These are phyloP conservation scores for Beauveria sp. DNA, from an alignment of 2,329 filamentous ascomycete genomes.

Conservation along the genomic window DNA sequence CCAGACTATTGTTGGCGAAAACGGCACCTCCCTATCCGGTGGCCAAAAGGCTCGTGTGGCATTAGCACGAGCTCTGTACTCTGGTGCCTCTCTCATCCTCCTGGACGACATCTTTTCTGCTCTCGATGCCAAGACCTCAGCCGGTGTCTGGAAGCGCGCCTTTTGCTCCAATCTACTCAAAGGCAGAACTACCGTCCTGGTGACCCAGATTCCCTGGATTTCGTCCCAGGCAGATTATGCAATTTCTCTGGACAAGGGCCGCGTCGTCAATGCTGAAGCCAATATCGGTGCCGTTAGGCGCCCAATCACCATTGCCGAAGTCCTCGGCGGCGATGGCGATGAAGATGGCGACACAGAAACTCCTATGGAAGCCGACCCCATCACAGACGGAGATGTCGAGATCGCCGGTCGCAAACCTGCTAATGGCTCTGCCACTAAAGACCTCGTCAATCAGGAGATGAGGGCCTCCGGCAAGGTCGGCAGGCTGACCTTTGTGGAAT, in stretches of 20 bases:
- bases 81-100: conserved; percentile 44
- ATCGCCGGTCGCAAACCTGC: conserved; percentile 26
- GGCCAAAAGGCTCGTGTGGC: conserved; percentile 51
- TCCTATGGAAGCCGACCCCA: conserved; percentile 21
- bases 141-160: conserved; percentile 47
- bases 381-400: conserved; percentile 19
- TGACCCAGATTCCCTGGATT: conserved; percentile 49
- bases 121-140: conserved; percentile 50
- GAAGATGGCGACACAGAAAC: conserved; percentile 24
- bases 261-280: conserved; percentile 31
- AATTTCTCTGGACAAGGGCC: conserved; percentile 39
- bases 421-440: conserved; percentile 29
- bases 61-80: conserved; percentile 50
- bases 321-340: conserved; percentile 28
- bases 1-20: conserved; percentile 45
- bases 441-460: conserved; percentile 41
- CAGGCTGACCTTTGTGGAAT: conserved; percentile 40
- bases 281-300: conserved; percentile 39
- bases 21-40: conserved; percentile 47
- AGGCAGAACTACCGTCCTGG: conserved; percentile 47
- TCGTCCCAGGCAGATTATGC: conserved; percentile 42
- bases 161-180: conserved; percentile 49
- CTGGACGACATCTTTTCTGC: conserved; percentile 55
- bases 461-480: conserved; percentile 36
- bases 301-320: conserved; percentile 35